A percentile compares a stretch with the other conserved stretches of the same genome.
phyloP scores from a whole-genome alignment of 805 yeast genomes.

The Debaryomyces hansenii region DNA sequence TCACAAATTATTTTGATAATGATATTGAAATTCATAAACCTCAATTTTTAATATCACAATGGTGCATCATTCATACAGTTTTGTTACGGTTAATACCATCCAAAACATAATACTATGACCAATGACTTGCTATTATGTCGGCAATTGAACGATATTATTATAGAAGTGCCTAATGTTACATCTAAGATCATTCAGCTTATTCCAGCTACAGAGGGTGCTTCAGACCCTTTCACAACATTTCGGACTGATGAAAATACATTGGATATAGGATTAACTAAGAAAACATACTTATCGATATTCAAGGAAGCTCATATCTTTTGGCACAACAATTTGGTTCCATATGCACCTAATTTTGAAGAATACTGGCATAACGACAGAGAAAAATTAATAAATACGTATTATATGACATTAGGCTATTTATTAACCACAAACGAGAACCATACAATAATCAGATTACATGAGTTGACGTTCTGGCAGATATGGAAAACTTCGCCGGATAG shows the following conservation, averaged over 20 bases:
- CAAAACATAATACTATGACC: neutral
- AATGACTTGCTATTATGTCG: constrained; percentile 1
- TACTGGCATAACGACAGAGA: neutral
- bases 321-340: constrained; percentile 12
- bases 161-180: neutral
- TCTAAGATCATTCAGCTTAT: constrained; percentile 7
- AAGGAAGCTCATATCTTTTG: constrained; percentile 31
- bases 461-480: constrained; percentile 16
- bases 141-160: constrained; percentile 2
- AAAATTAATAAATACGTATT: constrained; percentile 18
- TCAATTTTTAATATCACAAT: too few species aligned
- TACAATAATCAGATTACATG: constrained; percentile 29
- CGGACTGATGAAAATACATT: constrained; percentile 12
- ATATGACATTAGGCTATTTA: constrained; percentile 33
- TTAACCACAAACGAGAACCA: constrained; percentile 41
- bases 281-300: constrained; percentile 28
- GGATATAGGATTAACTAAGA: constrained; percentile 35
- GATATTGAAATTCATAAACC: too few species aligned
- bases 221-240: neutral
- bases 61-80: too few species aligned
- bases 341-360: neutral
- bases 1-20: too few species aligned
- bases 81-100: too few species aligned
- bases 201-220: constrained; percentile 1
- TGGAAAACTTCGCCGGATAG: neutral